Evolutionary conservation across 1,284 basidiomycete species (phyloP), one percentile per base, ranked within the genome.

Genomic region (Apiotrichum akiyoshidainum): DNA sequence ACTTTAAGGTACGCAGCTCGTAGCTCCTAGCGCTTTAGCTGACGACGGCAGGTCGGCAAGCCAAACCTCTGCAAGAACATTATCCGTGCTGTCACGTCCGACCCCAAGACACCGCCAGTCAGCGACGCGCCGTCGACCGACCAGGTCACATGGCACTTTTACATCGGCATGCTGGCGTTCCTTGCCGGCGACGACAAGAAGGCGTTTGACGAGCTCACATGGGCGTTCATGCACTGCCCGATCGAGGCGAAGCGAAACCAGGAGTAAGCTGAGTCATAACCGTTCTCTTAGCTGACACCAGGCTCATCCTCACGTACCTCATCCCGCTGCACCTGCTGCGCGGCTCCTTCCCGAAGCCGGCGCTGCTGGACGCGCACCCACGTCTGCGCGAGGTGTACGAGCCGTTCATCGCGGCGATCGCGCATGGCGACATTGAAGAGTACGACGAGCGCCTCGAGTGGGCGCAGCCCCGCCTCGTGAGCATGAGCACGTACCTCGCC

Each of bases 1-100:
- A 99, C 79, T 97, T 98, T 81, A 86, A 87, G 70, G 92, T 87
- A 45, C 21, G 5, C 21, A 22, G 45, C 9, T 26, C 21, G 31
- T 13, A 31, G 13, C 14, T 33, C 52, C 54, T 39, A 46, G 44
- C 49, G 58, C 52, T 35, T 33, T 5, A 17, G 13, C 26, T 26
- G 9, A 21, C n/a, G 7, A 13, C 34, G 26, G 4, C 71, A 93
- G 89, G 86, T 98, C 48, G 89, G 90, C 76, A 86, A 89, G 59
- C 92, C 96, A 73, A 88, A 91, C 8, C 81, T 98, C 16, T 89
- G 92, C 53, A 91, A 92, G 74, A 97, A 93, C 72, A 89, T 99
- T 56, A 81, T 97, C 35, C 84, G 93, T 52, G 94, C 92, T 1
- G 85, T 98, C 34, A 83, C 87, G 37, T 91, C 89, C 3, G 92